These are phyloP conservation scores for Cryptomeria japonica DNA, from an alignment of 75 land plant genomes.

Conservation along the genomic window DNA sequence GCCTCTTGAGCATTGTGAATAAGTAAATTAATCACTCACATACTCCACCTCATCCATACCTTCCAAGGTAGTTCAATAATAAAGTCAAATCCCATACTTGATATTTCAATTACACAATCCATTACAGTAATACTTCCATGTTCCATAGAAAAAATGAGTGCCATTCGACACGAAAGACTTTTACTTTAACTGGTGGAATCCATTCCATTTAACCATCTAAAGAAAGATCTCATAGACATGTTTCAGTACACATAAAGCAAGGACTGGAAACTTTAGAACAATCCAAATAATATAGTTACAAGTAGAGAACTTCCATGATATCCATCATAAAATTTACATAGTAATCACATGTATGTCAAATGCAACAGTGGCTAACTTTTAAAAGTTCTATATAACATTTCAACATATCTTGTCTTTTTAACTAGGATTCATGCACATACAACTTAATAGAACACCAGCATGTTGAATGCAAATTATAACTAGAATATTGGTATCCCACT, in stretches of 20 bases:
- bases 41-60: no score
- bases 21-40: no score
- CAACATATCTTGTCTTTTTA: not conserved
- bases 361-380: not conserved
- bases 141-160: not conserved
- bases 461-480: not conserved
- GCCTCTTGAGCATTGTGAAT: no score
- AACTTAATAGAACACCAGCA: not conserved
- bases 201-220: not conserved
- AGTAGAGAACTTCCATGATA: not conserved
- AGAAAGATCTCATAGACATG: not conserved
- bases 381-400: not conserved
- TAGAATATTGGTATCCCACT: not conserved
- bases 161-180: not conserved
- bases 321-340: not conserved
- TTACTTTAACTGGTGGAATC: not conserved
- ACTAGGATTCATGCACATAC: not conserved
- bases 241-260: not conserved
- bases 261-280: no score
- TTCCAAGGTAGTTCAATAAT: no score
- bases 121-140: not conserved
- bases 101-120: not conserved
- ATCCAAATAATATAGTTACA: no score
- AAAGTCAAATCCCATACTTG: not conserved
- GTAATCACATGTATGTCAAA: not conserved